Base-by-base conservation (phyloP, 108 stramenopile species). In the Pseudonitzschia pungens region DNA sequence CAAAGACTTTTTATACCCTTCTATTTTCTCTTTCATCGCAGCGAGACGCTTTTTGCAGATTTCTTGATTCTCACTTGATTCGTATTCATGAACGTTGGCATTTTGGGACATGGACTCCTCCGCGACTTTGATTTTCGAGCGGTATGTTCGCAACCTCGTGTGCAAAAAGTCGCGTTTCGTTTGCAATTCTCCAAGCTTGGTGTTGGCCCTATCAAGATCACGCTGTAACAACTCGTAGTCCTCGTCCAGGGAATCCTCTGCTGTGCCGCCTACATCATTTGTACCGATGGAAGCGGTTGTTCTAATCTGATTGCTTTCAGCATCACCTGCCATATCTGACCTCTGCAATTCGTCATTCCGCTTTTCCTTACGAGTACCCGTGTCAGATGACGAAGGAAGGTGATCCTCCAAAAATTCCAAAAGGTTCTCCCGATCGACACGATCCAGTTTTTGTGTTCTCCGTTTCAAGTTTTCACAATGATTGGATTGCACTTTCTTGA, bases 191-290 rank as follows among this genome's bases (percentile, higher is more conserved):
- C 50, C 66, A 4, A 48, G 66, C 21, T 28, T 22, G 10, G 28
- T 50, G 43, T 50, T 28, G 43, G 66, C 66, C 66, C 28, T 44
- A 24, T 67, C 66, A 18, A 67, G 43, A 48, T 67, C 66, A 26
- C 45, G 24, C 16, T 67, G 66, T 24, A 48, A 48, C 26, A 67
- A 28, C 16, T 48, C 66, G 43, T 67, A 67, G 44, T 67, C 66
- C 10, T 67, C 66, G 10, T 43, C 43, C 1, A 48, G 11, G 24
- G n/a, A 48, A 27, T 45, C 43, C 6, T 44, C n/a, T n/a, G n/a
- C n/a, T n/a, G n/a, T n/a, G n/a, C n/a, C n/a, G n/a, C n/a, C n/a
- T n/a, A n/a, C 45, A 22, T 50, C 43, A 44, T 67, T 45, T 21
- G 11, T 21, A n/a, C 50, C 44, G 28, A 28, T 32, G 45, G 45